Percentiles rank a stretch among this genome's conserved stretches.
Evolutionary conservation across 768 basidiomycete species (phyloP).

Genomic region (Dendrothele bispora): DNA sequence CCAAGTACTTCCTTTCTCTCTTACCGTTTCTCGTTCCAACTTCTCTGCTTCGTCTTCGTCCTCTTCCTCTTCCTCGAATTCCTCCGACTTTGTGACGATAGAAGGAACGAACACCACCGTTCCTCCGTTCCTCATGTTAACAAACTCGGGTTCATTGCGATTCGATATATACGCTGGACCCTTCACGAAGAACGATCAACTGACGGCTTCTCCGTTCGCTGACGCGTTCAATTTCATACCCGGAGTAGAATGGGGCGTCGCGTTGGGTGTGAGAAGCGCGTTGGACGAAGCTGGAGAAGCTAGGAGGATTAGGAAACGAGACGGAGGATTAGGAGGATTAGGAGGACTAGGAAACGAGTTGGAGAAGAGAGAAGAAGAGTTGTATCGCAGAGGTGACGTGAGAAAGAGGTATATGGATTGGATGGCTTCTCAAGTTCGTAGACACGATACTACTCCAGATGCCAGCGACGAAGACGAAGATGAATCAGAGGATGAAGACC

Average conservation of each 20-base stretch:
- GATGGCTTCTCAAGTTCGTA: conserved; percentile 56
- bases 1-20: no score
- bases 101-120: no score
- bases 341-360: conserved; percentile 26
- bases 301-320: conserved; percentile 32
- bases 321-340: no score
- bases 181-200: conserved; percentile 81
- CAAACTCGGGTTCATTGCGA: conserved; percentile 63
- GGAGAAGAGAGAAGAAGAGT: conserved; percentile 35
- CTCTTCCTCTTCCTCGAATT: no score
- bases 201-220: conserved; percentile 70
- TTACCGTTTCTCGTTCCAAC: no score
- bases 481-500: no score
- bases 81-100: no score
- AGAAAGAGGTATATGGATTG: conserved; percentile 51
- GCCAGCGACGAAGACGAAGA: no score
- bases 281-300: conserved; percentile 50
- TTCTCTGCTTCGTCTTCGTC: no score
- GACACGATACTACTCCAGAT: conserved; percentile 34
- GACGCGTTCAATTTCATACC: conserved; percentile 66
- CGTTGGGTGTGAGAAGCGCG: conserved; percentile 50
- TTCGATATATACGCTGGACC: conserved; percentile 67
- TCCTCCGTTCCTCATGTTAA: conserved; percentile 64
- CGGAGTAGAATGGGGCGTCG: conserved; percentile 48
- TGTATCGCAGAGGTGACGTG: conserved; percentile 51